These are phyloP conservation scores for Acanthamoeba lenticulata DNA, from an alignment of 208 protist genomes.

Conservation along the genomic window DNA sequence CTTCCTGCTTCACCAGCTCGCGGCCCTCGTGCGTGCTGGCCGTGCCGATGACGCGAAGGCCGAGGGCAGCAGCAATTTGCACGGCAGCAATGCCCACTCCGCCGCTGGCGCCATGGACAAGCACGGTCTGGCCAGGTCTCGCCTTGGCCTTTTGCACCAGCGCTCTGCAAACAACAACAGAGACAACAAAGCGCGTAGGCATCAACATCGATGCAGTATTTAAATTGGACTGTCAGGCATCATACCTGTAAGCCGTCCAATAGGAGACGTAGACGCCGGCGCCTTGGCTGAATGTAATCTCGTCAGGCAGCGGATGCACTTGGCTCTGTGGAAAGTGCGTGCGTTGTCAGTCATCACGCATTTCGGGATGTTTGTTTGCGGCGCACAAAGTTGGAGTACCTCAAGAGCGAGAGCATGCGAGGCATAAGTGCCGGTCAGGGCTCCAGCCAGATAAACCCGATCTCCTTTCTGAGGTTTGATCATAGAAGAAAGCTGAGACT, in stretches of 20 bases:
- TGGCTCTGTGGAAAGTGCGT: too few relatives aligned
- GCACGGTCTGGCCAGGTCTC: background rate
- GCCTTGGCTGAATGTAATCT: background rate
- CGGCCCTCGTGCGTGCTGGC: conserved; percentile 43
- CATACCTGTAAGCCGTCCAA: conserved; percentile 9
- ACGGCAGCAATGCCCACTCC: conserved; percentile 24
- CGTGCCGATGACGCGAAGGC: background rate
- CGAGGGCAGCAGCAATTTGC: background rate
- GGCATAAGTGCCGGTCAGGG: conserved; percentile 39
- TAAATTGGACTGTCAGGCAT: too few relatives aligned
- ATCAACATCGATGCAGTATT: too few relatives aligned
- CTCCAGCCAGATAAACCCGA: conserved; percentile 24
- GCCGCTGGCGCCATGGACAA: conserved; percentile 43
- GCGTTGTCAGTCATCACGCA: too few relatives aligned
- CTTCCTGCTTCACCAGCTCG: background rate
- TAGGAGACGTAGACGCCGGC: conserved; percentile 40
- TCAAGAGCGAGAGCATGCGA: background rate
- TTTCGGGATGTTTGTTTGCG: too few relatives aligned
- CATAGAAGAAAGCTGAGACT: too few relatives aligned
- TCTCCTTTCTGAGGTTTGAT: too few relatives aligned
- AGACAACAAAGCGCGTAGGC: too few relatives aligned
- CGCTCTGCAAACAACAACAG: too few relatives aligned
- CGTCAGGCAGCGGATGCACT: conserved; percentile 1
- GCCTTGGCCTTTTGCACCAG: conserved; percentile 11
- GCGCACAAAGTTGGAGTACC: too few relatives aligned